These are phyloP conservation scores for Ganoderma boninense DNA, from an alignment of 1,284 basidiomycete species.

Conservation along the genomic window DNA sequence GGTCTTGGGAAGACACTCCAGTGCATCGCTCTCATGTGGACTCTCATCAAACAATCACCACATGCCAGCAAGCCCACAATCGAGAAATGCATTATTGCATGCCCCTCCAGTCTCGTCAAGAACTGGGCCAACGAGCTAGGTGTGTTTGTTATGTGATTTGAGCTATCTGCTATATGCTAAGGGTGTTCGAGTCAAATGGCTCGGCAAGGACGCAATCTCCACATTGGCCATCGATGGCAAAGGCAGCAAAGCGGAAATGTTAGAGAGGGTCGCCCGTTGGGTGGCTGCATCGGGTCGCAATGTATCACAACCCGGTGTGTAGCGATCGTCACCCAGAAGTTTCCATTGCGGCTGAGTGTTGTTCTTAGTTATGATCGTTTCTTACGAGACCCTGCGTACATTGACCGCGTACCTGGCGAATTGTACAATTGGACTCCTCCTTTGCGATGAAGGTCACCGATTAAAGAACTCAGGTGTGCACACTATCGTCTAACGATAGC, in stretches of 20 bases:
- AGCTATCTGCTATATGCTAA: neutral
- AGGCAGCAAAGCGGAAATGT: conserved; percentile 83
- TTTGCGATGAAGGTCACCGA: conserved; percentile 97
- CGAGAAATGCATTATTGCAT: conserved; percentile 98
- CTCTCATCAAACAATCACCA: conserved; percentile 96
- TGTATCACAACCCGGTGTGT: conserved; percentile 87
- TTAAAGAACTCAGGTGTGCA: conserved; percentile 92
- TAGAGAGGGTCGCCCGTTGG: conserved; percentile 87
- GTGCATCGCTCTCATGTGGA: conserved; percentile 97
- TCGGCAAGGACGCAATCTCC: conserved; percentile 85
- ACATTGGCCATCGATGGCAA: conserved; percentile 92
- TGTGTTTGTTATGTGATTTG: conserved; percentile 43
- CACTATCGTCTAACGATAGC: conserved; percentile 12
- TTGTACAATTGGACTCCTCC: conserved; percentile 88
- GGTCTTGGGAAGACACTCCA: conserved; percentile 96
- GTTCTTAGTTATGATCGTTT: conserved; percentile 95
- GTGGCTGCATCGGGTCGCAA: conserved; percentile 86
- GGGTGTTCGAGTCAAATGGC: conserved; percentile 81
- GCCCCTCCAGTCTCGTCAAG: conserved; percentile 95
- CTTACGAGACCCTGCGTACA: conserved; percentile 96
- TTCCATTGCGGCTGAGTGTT: neutral
- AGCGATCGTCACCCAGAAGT: too few relatives aligned
- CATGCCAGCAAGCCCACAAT: conserved; percentile 87
- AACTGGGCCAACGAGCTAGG: conserved; percentile 99
- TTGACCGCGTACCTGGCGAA: conserved; percentile 79